Evolutionary conservation across 441 rosid genomes (phyloP).

Genomic region (Raphanus hybrid): DNA sequence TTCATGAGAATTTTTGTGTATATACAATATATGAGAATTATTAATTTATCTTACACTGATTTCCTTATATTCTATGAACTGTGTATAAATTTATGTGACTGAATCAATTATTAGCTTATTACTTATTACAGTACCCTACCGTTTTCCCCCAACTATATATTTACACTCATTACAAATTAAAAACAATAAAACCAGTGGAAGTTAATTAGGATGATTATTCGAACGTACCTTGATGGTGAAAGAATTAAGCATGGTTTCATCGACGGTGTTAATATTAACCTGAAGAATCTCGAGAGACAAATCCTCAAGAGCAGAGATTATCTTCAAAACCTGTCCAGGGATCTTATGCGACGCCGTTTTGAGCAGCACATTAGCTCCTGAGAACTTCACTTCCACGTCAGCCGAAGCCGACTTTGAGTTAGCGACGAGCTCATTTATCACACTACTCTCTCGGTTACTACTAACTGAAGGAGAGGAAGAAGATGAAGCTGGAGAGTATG

Average conservation of each 20-base stretch:
- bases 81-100: slow-evolving; percentile 26
- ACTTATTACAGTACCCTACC: slow-evolving; percentile 32
- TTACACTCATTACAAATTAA: not conserved
- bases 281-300: slow-evolving; percentile 81
- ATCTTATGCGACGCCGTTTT: slow-evolving; percentile 77
- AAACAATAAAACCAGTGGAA: not conserved
- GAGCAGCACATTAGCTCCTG: slow-evolving; percentile 74
- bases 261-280: slow-evolving; percentile 61
- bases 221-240: slow-evolving; percentile 92
- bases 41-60: slow-evolving; percentile 6
- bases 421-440: slow-evolving; percentile 58
- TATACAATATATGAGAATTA: slow-evolving; percentile 4
- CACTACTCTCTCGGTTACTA: slow-evolving; percentile 54
- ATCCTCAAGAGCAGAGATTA: slow-evolving; percentile 76
- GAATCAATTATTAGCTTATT: slow-evolving; percentile 19
- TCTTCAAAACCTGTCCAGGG: slow-evolving; percentile 85
- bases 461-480: slow-evolving; percentile 26
- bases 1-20: not conserved
- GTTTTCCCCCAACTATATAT: slow-evolving; percentile 15
- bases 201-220: slow-evolving; percentile 18
- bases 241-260: slow-evolving; percentile 83
- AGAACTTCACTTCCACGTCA: slow-evolving; percentile 71
- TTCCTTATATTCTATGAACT: slow-evolving; percentile 15
- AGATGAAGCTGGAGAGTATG: slow-evolving; percentile 57
- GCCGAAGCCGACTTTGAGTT: slow-evolving; percentile 83